A percentile compares a stretch with the other conserved stretches of the same genome.
Evolutionary conservation across 495 filamentous ascomycete species (phyloP).

Genomic region (Annulohypoxylon bovei): DNA sequence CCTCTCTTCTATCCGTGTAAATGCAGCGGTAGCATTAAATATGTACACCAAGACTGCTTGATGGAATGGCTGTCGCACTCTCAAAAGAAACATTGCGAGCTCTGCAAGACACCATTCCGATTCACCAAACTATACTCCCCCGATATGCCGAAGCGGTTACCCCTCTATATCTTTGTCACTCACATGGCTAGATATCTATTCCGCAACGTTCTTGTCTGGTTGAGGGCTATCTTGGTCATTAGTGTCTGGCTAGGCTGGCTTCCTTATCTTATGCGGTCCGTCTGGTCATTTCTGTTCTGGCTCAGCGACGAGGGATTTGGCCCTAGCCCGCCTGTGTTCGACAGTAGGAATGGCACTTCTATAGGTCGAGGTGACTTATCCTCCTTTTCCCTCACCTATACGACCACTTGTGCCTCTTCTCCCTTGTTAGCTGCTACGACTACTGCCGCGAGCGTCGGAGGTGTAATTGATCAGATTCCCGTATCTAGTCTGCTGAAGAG

Average conservation of each 20-base stretch:
- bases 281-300: conserved; percentile 96
- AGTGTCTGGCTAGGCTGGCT: conserved; percentile 90
- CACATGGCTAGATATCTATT: conserved; percentile 77
- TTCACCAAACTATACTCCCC: conserved; percentile 98
- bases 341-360: conserved; percentile 32
- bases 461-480: conserved; percentile 43
- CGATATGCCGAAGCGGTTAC: conserved; percentile 86
- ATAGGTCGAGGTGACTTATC: conserved; percentile 5
- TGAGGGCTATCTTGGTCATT: conserved; percentile 78
- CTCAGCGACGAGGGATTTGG: conserved; percentile 91
- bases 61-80: conserved; percentile 99
- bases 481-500: conserved; percentile 45
- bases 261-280: conserved; percentile 88
- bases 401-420: conserved; percentile 54
- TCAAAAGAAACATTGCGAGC: conserved; percentile 98
- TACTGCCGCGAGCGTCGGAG: conserved; percentile 46
- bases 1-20: conserved; percentile 97
- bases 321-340: conserved; percentile 40
- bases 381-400: conserved; percentile 35
- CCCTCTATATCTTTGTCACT: conserved; percentile 78
- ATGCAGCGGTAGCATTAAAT: conserved; percentile 98
- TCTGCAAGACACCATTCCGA: conserved; percentile 97
- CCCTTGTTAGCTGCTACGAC: conserved; percentile 56
- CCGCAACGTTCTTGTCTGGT: conserved; percentile 76
- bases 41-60: conserved; percentile 95